A percentile compares a stretch with the other conserved stretches of the same genome.
phyloP scores from a whole-genome alignment of 495 filamentous ascomycete species.

The Penicillium pulvis region DNA sequence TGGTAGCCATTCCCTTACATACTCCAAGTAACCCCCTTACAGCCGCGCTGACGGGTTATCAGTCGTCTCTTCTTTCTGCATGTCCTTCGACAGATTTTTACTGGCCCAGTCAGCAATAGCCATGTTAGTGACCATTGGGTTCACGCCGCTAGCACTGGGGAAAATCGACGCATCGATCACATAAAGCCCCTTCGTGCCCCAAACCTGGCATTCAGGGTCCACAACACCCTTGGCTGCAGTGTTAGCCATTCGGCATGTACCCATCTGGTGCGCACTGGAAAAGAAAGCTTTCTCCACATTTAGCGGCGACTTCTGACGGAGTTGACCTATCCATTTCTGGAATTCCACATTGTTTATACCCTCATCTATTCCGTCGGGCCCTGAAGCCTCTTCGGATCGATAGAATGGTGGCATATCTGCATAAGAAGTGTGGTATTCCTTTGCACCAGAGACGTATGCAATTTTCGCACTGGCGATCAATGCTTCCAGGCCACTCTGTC shows the following conservation, averaged over 20 bases:
- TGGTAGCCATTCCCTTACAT: not conserved
- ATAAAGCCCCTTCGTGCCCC: constrained; percentile 73
- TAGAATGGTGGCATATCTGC: constrained; percentile 67
- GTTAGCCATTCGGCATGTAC: constrained; percentile 77
- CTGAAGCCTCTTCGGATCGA: constrained; percentile 41
- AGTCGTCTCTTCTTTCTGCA: constrained; percentile 9
- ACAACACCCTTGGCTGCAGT: constrained; percentile 67
- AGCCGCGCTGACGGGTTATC: not conserved
- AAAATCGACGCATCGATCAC: constrained; percentile 88
- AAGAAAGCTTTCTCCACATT: constrained; percentile 48
- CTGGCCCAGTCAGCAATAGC: constrained; percentile 63
- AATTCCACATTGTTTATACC: constrained; percentile 69
- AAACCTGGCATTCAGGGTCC: constrained; percentile 71
- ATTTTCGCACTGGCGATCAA: constrained; percentile 72
- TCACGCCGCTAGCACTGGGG: constrained; percentile 86
- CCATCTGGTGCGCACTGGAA: constrained; percentile 87
- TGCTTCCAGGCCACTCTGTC: constrained; percentile 67
- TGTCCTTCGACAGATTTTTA: constrained; percentile 34
- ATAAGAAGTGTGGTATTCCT: constrained; percentile 67
- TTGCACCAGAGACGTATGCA: constrained; percentile 73
- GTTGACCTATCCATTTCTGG: constrained; percentile 63
- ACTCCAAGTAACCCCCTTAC: not conserved
- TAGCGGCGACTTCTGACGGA: constrained; percentile 58
- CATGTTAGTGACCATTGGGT: constrained; percentile 93
- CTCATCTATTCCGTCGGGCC: constrained; percentile 31